Evolutionary conservation across 192 early-diverging fungal species (phyloP).

Genomic region (Entomortierella lignicola): DNA sequence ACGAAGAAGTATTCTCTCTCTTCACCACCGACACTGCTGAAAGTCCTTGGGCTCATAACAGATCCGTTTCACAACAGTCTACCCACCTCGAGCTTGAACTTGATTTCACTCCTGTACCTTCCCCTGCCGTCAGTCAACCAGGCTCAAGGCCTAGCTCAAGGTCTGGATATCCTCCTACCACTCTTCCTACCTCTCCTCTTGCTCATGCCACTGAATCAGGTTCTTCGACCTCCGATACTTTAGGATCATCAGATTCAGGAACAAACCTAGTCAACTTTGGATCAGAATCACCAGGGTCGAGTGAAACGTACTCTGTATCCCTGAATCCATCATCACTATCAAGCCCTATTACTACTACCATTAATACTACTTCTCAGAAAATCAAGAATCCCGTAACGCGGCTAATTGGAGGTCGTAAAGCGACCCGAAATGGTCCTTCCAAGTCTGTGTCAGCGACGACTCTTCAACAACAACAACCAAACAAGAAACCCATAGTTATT

Average conservation of each 20-base stretch:
- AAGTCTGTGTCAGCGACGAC: background rate
- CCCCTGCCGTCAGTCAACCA: conserved; percentile 31
- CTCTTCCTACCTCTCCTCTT: too few species aligned
- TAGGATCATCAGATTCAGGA: too few species aligned
- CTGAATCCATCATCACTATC: background rate
- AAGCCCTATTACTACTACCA: too few species aligned
- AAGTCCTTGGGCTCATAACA: conserved; percentile 43
- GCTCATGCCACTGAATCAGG: too few species aligned
- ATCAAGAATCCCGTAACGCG: conserved; percentile 13
- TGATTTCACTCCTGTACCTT: conserved; percentile 42
- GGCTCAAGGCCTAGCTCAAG: conserved; percentile 20
- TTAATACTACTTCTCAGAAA: background rate
- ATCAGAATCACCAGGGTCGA: background rate
- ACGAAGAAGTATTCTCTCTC: conserved; percentile 50
- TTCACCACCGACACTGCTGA: conserved; percentile 45
- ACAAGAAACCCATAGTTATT: conserved; percentile 45
- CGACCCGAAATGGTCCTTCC: conserved; percentile 6
- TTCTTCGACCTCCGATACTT: background rate
- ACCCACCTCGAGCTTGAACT: conserved; percentile 43
- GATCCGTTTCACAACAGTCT: conserved; percentile 38
- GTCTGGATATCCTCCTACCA: background rate
- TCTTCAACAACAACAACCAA: background rate
- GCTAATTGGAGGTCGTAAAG: conserved; percentile 16
- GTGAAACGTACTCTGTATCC: background rate
- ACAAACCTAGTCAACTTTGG: background rate